Conservation (phyloP, 2,329 filamentous ascomycete genomes). For the Cercospora nicotianae region DNA sequence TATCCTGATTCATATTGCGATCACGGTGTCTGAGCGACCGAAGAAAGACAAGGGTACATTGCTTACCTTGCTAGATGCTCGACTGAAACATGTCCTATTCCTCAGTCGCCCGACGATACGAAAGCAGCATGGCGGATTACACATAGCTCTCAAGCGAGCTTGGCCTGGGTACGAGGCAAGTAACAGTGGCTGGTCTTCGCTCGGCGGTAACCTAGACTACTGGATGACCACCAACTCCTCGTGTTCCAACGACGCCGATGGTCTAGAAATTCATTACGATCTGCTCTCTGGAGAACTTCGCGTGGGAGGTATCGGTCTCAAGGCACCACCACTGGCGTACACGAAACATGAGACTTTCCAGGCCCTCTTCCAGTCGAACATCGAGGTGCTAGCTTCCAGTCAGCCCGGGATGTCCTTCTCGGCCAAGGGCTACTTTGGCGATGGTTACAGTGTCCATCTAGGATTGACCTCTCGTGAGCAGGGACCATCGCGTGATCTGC, state of each 20-base stretch:
- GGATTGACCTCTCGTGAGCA: constrained; percentile 35
- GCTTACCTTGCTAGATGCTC: background rate
- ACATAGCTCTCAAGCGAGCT: constrained; percentile 28
- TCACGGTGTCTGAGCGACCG: constrained; percentile 23
- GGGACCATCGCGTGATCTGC: constrained; percentile 35
- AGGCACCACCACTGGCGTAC: constrained; percentile 56
- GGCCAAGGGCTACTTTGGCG: constrained; percentile 28
- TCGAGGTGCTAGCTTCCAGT: constrained; percentile 55
- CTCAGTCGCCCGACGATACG: constrained; percentile 17
- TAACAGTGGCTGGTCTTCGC: background rate
- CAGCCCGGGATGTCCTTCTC: constrained; percentile 56
- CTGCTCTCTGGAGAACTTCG: constrained; percentile 52
- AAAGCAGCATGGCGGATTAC: no score
- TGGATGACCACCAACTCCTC: constrained; percentile 13
- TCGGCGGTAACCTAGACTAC: background rate
- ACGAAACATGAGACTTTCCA: constrained; percentile 46
- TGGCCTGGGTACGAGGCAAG: constrained; percentile 43
- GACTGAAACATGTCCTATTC: constrained; percentile 22
- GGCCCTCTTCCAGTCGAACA: constrained; percentile 55
- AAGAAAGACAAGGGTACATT: background rate
- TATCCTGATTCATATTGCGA: constrained; percentile 23
- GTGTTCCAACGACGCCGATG: background rate
- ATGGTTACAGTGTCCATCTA: constrained; percentile 37
- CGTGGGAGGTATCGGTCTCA: constrained; percentile 51
- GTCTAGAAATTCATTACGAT: constrained; percentile 41